A percentile compares a stretch with the other conserved stretches of the same genome.
phyloP scores from a whole-genome alignment of 495 filamentous ascomycete species.

The Tetracladium setigerum region DNA sequence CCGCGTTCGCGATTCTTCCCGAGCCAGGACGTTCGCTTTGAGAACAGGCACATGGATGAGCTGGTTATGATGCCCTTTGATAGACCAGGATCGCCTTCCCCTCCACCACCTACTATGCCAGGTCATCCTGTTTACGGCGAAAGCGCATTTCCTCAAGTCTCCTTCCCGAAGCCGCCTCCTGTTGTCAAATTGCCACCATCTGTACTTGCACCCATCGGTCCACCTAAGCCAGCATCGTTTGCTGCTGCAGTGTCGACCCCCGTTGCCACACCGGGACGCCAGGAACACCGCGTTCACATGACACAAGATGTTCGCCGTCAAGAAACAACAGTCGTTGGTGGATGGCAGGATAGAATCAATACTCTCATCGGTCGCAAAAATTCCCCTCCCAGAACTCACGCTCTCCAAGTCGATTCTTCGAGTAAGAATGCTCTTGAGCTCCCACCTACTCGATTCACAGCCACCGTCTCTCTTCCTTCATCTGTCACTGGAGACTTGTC shows the following conservation, averaged over 20 bases:
- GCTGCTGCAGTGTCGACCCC: slow-evolving; percentile 46
- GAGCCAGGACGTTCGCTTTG: slow-evolving; percentile 32
- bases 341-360: slow-evolving; percentile 73
- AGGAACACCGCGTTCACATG: slow-evolving; percentile 4
- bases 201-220: slow-evolving; percentile 27
- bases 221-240: slow-evolving; percentile 41
- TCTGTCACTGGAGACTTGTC: slow-evolving; percentile 12
- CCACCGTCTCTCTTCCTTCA: slow-evolving; percentile 51
- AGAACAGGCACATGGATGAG: slow-evolving; percentile 7
- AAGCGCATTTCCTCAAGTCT: slow-evolving; percentile 55
- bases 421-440: slow-evolving; percentile 54
- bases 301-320: slow-evolving; percentile 13
- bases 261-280: slow-evolving; percentile 17
- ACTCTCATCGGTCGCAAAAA: slow-evolving; percentile 59
- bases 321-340: slow-evolving; percentile 10
- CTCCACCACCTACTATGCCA: slow-evolving; percentile 65
- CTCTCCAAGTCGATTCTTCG: slow-evolving; percentile 46
- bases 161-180: slow-evolving; percentile 58
- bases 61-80: slow-evolving; percentile 2
- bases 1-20: slow-evolving; percentile 65
- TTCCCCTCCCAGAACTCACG: slow-evolving; percentile 42
- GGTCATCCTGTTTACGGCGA: slow-evolving; percentile 67
- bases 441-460: slow-evolving; percentile 35
- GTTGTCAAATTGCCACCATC: slow-evolving; percentile 59
- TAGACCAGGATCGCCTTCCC: slow-evolving; percentile 43